phyloP scores from a whole-genome alignment of 371 early-diverging fungal species.

The Apophysomyces variabilis region DNA sequence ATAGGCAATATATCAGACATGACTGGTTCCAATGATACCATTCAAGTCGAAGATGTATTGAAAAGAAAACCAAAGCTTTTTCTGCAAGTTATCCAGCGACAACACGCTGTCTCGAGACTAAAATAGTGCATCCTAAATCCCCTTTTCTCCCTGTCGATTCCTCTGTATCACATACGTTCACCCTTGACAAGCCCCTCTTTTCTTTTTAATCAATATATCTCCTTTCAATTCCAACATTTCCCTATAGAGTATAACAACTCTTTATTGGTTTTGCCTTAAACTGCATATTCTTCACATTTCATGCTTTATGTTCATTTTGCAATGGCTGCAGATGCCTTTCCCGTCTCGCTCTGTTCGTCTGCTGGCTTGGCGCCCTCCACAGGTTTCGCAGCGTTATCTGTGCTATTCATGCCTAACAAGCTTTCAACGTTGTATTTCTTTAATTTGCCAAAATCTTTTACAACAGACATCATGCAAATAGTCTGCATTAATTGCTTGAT shows the following conservation, averaged over 20 bases:
- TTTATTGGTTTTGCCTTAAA: background rate
- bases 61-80: conserved; percentile 1
- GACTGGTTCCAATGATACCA: background rate
- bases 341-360: background rate
- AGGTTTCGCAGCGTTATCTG: background rate
- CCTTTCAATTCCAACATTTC: conserved; percentile 8
- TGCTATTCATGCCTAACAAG: conserved; percentile 47
- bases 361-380: background rate
- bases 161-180: conserved; percentile 3
- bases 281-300: no score
- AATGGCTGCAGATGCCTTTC: background rate
- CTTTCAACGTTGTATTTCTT: conserved; percentile 75
- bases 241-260: background rate
- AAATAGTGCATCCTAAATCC: background rate
- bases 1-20: conserved; percentile 2
- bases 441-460: conserved; percentile 63
- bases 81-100: conserved; percentile 3
- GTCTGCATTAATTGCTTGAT: conserved; percentile 36
- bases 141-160: background rate
- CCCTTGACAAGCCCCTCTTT: conserved; percentile 3
- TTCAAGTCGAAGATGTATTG: conserved; percentile 12
- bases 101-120: conserved; percentile 5
- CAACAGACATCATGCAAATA: conserved; percentile 76
- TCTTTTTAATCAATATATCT: conserved; percentile 1
- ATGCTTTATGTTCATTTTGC: background rate